Percentiles rank a stretch among this genome's conserved stretches.
Conservation (phyloP, 345 rosid species). For the Gossypium mustelinum region DNA sequence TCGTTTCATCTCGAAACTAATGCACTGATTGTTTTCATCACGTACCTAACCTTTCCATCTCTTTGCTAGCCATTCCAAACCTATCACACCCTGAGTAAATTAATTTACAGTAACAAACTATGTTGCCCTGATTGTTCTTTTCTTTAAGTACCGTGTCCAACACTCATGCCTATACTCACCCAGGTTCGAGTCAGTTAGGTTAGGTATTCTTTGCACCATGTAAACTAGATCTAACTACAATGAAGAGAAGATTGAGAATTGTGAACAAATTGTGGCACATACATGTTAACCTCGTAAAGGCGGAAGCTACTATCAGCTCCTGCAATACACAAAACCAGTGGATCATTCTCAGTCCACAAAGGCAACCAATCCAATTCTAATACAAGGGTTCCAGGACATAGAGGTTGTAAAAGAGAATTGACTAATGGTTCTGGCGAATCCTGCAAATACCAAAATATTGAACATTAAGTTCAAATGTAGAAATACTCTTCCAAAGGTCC, state of each 20-base stretch:
- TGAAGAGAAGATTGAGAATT: slow-evolving; percentile 3
- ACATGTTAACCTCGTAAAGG: slow-evolving; percentile 75
- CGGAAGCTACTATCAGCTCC: slow-evolving; percentile 99
- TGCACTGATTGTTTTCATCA: neutral
- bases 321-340: slow-evolving; percentile 83
- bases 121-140: neutral
- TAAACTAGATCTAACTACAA: slow-evolving; percentile 1
- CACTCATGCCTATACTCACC: neutral
- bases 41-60: neutral
- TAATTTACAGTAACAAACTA: neutral
- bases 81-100: neutral
- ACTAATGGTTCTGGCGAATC: slow-evolving; percentile 96
- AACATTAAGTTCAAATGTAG: slow-evolving; percentile 13
- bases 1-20: slow-evolving; percentile 8
- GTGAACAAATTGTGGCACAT: slow-evolving; percentile 29
- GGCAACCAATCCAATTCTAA: slow-evolving; percentile 98
- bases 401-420: slow-evolving; percentile 92
- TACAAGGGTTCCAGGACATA: slow-evolving; percentile 92
- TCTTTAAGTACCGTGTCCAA: neutral
- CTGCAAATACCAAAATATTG: slow-evolving; percentile 39
- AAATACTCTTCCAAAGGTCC: neutral
- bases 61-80: slow-evolving; percentile 8
- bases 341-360: slow-evolving; percentile 69
- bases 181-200: neutral
- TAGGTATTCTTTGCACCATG: neutral